phyloP scores from a whole-genome alignment of 2,329 filamentous ascomycete species.

The Monilinia laxa region DNA sequence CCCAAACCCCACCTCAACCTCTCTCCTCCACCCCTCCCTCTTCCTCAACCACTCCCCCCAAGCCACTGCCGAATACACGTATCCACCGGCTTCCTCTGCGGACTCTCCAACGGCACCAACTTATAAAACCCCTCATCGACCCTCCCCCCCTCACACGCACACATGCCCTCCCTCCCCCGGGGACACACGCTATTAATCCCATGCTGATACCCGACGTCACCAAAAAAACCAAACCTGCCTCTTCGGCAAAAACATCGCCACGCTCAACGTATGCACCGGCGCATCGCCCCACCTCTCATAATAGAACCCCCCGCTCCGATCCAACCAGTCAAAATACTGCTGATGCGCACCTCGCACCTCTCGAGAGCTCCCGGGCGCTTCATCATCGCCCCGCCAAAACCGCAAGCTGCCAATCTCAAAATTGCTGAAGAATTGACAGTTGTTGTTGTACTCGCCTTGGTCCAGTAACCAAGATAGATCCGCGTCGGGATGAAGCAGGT shows the following conservation, averaged over 20 bases:
- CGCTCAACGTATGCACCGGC: constrained; percentile 92
- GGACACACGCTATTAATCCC: constrained; percentile 49
- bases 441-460: constrained; percentile 87
- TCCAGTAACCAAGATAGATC: constrained; percentile 86
- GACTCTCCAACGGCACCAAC: constrained; percentile 48
- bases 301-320: constrained; percentile 91
- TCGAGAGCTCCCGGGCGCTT: constrained; percentile 43
- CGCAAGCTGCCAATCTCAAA: constrained; percentile 92
- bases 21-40: constrained; percentile 45
- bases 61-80: constrained; percentile 50
- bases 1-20: constrained; percentile 44
- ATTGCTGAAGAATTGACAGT: constrained; percentile 99
- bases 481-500: constrained; percentile 80
- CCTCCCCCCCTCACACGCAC: constrained; percentile 47
- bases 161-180: constrained; percentile 38
- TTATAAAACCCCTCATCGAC: constrained; percentile 50
- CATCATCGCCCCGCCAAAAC: constrained; percentile 84
- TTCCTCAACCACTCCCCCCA: constrained; percentile 47
- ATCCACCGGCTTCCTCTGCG: constrained; percentile 48
- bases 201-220: constrained; percentile 96
- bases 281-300: constrained; percentile 98
- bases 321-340: constrained; percentile 85
- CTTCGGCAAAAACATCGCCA: constrained; percentile 80
- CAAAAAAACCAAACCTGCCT: constrained; percentile 96
- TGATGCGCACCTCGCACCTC: constrained; percentile 38